phyloP scores from a whole-genome alignment of 768 basidiomycete genomes.

The Suillus brevipes region DNA sequence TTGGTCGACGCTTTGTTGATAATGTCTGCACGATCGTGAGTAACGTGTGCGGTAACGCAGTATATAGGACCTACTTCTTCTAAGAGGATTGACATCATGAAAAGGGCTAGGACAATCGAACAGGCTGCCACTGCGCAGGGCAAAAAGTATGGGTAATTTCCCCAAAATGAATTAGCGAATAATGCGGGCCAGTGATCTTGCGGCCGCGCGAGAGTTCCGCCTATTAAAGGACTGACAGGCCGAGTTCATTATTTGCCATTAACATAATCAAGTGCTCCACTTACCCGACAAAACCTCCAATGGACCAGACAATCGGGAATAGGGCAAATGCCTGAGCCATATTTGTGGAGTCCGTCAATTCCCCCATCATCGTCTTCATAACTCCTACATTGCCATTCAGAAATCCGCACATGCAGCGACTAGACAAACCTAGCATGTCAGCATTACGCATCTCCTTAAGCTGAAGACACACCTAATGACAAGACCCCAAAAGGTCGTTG shows the following conservation, averaged over 20 bases:
- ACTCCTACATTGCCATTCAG: constrained; percentile 48
- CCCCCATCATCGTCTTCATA: constrained; percentile 71
- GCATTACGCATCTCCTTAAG: not conserved
- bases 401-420: constrained; percentile 36
- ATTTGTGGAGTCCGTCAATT: constrained; percentile 47
- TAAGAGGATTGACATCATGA: constrained; percentile 23
- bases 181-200: constrained; percentile 53
- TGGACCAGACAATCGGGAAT: constrained; percentile 28
- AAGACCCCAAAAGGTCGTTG: constrained; percentile 51
- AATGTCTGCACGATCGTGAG: not conserved
- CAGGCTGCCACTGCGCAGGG: constrained; percentile 31
- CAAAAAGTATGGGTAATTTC: constrained; percentile 38
- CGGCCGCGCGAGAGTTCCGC: constrained; percentile 55
- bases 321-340: constrained; percentile 37
- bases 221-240: constrained; percentile 60
- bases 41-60: too few relatives aligned
- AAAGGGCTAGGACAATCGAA: constrained; percentile 14
- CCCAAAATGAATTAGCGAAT: constrained; percentile 44
- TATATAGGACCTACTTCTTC: constrained; percentile 29
- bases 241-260: not conserved
- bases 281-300: constrained; percentile 37
- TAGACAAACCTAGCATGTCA: constrained; percentile 3
- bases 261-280: not conserved
- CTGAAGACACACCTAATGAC: constrained; percentile 48
- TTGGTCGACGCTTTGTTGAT: not conserved